Evolutionary conservation across 352 stramenopile genomes (phyloP), one percentile per base, ranked within the genome.

Genomic region (Globisporangium okanoganense): DNA sequence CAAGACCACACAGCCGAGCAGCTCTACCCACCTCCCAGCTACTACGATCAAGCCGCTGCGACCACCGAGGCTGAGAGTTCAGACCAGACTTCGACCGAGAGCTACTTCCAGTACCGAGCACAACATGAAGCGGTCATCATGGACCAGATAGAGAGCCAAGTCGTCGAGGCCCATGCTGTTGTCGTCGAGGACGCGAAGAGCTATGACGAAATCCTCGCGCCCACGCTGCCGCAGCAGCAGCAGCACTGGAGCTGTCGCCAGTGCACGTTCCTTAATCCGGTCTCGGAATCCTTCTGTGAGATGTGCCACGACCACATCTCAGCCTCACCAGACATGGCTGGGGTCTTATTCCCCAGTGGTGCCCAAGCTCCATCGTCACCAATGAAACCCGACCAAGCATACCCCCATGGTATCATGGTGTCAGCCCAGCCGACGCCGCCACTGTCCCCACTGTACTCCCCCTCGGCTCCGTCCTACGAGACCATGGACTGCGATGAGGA

Each of bases 241-340:
- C 22, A n/a, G 27, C 49, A 56, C 27, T 52, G 38, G 44, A 14
- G 3, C 41, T 38, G 56, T 54, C n/a, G 67, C 49, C n/a, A 84
- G 57, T 87, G 79, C 62, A 87, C 79, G 6, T 89, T 69, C 55
- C 36, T 75, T 13, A 89, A 89, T 51, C 33, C 72, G n/a, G 72
- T 85, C 52, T 72, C 65, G 27, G 69, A 73, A n/a, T 73, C 78
- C 2, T 89, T 87, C 64, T 89, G 79, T 14, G 76, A 82, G 25
- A 75, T 89, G 64, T 89, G 79, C 41, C 61, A 72, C 16, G 74
- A 72, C 16, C 79, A 87, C 55, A 78, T 84, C 18, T 89, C 73
- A 2, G 14, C 43, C 4, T 52, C 58, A 9, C n/a, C 49, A 2
- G 24, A 61, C 16, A 59, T 38, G 40, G n/a, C 44, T 22, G 47